Percentiles rank a stretch among this genome's conserved stretches.
Evolutionary conservation across 1,284 basidiomycete species (phyloP).

Genomic region (Microbotryomycetes sp.): DNA sequence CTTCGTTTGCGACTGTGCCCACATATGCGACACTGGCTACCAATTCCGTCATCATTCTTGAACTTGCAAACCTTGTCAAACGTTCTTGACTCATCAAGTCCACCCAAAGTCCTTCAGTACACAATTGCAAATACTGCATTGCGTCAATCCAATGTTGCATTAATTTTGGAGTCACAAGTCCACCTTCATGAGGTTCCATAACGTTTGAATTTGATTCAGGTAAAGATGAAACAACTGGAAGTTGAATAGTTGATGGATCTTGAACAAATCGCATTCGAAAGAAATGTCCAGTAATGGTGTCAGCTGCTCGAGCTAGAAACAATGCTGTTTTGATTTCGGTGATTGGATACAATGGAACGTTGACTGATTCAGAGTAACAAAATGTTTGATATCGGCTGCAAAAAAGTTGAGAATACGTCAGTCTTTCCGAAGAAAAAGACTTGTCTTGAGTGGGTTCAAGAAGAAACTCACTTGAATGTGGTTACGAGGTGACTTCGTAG

Average conservation of each 20-base stretch:
- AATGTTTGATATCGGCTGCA: neutral
- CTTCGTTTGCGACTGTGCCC: no score
- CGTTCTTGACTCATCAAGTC: no score
- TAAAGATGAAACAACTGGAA: no score
- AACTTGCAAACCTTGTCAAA: no score
- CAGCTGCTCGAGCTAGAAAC: conserved; percentile 1
- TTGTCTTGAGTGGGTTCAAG: neutral
- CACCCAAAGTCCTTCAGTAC: neutral
- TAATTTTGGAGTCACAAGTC: neutral
- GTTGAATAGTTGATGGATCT: no score
- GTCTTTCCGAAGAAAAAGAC: neutral
- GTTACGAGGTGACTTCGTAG: neutral
- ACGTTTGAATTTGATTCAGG: neutral
- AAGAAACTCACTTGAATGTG: neutral
- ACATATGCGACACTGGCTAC: neutral
- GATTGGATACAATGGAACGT: neutral
- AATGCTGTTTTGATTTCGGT: neutral
- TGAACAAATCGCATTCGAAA: neutral
- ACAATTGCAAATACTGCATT: neutral
- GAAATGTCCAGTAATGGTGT: neutral
- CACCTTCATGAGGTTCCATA: neutral
- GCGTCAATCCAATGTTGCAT: neutral
- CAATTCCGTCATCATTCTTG: neutral
- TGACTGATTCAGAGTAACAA: neutral
- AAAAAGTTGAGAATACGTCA: neutral